Percentiles rank a stretch among this genome's conserved stretches.
These are phyloP conservation scores for Nepenthes mirabilis DNA, from an alignment of 148 eudicot genomes.

Conservation along the genomic window DNA sequence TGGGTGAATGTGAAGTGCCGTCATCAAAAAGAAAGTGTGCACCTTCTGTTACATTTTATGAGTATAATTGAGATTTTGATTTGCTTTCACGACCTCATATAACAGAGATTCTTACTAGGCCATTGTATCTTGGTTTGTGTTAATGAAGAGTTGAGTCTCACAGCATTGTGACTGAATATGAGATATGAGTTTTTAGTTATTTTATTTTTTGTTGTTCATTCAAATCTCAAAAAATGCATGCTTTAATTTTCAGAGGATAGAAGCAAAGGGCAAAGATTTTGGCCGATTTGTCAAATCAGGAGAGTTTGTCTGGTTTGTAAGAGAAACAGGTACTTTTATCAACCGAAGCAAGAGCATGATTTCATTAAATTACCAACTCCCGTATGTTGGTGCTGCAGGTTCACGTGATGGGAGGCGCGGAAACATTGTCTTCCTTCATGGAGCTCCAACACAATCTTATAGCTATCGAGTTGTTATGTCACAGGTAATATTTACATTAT, in stretches of 20 bases:
- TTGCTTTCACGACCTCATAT: no score
- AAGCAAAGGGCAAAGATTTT: conserved; percentile 87
- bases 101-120: no score
- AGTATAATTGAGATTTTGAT: no score
- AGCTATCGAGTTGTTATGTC: conserved; percentile 95
- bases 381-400: conserved; percentile 34
- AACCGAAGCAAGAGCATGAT: background rate
- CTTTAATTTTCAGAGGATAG: conserved; percentile 52
- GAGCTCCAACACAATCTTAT: conserved; percentile 96
- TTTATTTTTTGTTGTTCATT: background rate
- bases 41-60: no score
- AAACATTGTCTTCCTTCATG: conserved; percentile 81
- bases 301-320: conserved; percentile 75
- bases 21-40: no score
- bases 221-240: background rate
- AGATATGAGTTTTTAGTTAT: background rate
- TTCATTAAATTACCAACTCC: background rate
- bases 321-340: conserved; percentile 72
- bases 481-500: conserved; percentile 25
- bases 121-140: no score
- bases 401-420: conserved; percentile 61
- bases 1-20: no score
- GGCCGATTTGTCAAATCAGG: conserved; percentile 77
- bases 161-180: background rate
- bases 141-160: background rate